These are phyloP conservation scores for Pouteria campechiana DNA, from an alignment of 179 eudicot species.

Conservation along the genomic window DNA sequence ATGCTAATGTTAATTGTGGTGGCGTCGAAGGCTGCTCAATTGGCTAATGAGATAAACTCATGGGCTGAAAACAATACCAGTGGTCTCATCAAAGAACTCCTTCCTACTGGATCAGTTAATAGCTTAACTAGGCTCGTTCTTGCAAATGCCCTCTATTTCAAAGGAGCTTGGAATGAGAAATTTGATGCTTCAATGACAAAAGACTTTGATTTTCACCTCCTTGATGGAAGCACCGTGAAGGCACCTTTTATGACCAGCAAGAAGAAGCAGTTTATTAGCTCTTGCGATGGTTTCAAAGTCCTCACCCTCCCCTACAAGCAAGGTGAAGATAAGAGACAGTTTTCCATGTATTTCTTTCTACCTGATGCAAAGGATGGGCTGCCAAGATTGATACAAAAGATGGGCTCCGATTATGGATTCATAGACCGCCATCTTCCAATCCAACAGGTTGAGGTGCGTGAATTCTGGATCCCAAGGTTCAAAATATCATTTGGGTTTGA, in stretches of 20 bases:
- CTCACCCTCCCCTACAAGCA: slow-evolving; percentile 17
- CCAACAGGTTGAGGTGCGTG: slow-evolving; percentile 7
- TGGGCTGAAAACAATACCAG: slow-evolving; percentile 25
- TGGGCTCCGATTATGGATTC: slow-evolving; percentile 7
- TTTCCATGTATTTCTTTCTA: slow-evolving; percentile 32
- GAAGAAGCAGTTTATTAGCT: slow-evolving; percentile 2
- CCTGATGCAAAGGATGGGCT: slow-evolving; percentile 24
- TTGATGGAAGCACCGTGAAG: slow-evolving; percentile 9
- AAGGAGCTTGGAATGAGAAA: slow-evolving; percentile 21
- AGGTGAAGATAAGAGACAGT: slow-evolving; percentile 15
- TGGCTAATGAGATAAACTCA: slow-evolving; percentile 16
- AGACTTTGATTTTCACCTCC: slow-evolving; percentile 19
- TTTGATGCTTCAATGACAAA: slow-evolving; percentile 15
- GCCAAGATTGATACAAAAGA: slow-evolving; percentile 9
- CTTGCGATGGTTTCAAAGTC: slow-evolving; percentile 19
- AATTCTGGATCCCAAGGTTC: slow-evolving; percentile 28
- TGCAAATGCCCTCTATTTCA: slow-evolving; percentile 35
- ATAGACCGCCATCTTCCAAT: slow-evolving; percentile 8
- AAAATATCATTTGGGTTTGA: slow-evolving; percentile 32
- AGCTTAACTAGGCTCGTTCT: slow-evolving; percentile 9
- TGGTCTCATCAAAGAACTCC: slow-evolving; percentile 24
- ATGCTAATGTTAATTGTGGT: neutral
- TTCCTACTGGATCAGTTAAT: slow-evolving; percentile 10
- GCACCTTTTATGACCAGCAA: slow-evolving; percentile 26
- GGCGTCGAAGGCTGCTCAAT: slow-evolving; percentile 12